Evolutionary conservation across 495 filamentous ascomycete species (phyloP).

Genomic region (Penicillium chermesinum): DNA sequence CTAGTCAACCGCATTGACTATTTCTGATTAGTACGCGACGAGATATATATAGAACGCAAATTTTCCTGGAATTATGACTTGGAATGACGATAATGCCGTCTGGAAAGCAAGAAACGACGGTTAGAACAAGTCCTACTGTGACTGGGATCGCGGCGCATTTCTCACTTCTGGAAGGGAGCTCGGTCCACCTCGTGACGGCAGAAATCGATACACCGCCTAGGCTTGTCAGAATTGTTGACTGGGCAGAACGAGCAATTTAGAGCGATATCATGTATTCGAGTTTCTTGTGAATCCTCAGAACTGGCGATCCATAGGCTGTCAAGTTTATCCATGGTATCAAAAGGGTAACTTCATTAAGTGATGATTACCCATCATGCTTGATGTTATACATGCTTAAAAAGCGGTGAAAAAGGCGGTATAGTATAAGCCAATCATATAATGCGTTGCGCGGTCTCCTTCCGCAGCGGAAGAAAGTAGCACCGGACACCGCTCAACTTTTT

Average conservation of each 20-base stretch:
- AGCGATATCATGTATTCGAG: no score
- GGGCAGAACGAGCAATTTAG: no score
- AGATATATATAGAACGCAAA: no score
- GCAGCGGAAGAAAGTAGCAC: slow-evolving; percentile 32
- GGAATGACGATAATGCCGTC: background rate
- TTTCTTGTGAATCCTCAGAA: no score
- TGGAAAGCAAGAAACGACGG: background rate
- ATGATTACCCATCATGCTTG: no score
- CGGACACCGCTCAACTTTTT: slow-evolving; percentile 43
- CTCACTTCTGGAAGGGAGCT: slow-evolving; percentile 24
- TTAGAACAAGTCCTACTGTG: slow-evolving; percentile 1
- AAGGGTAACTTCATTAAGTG: no score
- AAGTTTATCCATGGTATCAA: no score
- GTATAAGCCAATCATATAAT: background rate
- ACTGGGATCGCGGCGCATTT: slow-evolving; percentile 11
- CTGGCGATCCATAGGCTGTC: no score
- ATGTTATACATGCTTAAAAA: background rate
- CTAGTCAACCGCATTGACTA: background rate
- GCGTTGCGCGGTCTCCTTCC: slow-evolving; percentile 9
- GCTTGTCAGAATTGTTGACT: no score
- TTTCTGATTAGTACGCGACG: no score
- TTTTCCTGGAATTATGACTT: no score
- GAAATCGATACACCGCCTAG: slow-evolving; percentile 2
- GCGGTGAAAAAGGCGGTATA: background rate
- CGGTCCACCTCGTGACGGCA: slow-evolving; percentile 36